Evolutionary conservation across 2,329 filamentous ascomycete genomes (phyloP), one percentile per base, ranked within the genome.

Genomic region (Botrytis aclada): DNA sequence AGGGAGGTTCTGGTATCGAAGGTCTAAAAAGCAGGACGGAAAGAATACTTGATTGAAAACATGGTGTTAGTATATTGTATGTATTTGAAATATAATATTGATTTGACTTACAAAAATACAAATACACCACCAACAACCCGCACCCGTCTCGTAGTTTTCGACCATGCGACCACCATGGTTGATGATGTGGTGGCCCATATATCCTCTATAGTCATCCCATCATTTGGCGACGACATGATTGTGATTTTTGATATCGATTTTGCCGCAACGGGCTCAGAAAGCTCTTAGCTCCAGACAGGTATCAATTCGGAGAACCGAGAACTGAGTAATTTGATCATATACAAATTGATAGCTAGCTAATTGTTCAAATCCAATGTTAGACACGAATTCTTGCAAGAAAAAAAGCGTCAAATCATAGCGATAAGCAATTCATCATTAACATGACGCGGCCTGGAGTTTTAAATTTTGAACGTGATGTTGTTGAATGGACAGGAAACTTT

Each of bases 131-230:
- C 78, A 22, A 74, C 75, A 62, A 75, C 74, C 58, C 79, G 79
- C 76, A 80, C 77, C 45, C 78, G 76, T 64, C 78, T 73, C 1
- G 79, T 80, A 16, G 78, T 80, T 71, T 75, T 79, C 3, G 79
- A 77, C 79, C 79, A 80, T 69, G 67, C 76, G 56, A 72, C 67
- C 41, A 78, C 29, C 4, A 73, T 70, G 6, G 74, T 72, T 8
- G 72, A 72, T 51, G 78, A 77, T 25, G 75, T 72, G 25, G 73
- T 75, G 43, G 79, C 76, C 76, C 76, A 80, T 22, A 76, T 77
- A 77, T 80, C 78, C 54, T 80, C 79, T 58, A 80, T 76, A 34
- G 75, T 79, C 77, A 79, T 78, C 41, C 78, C 78, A 54, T 74
- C 70, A 69, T 72, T 66, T 67, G 67, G 63, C 22, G 75, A 73